Evolutionary conservation across 2,329 filamentous ascomycete genomes (phyloP).

Genomic region (Ophiocordyceps polyrhachis-furcata): DNA sequence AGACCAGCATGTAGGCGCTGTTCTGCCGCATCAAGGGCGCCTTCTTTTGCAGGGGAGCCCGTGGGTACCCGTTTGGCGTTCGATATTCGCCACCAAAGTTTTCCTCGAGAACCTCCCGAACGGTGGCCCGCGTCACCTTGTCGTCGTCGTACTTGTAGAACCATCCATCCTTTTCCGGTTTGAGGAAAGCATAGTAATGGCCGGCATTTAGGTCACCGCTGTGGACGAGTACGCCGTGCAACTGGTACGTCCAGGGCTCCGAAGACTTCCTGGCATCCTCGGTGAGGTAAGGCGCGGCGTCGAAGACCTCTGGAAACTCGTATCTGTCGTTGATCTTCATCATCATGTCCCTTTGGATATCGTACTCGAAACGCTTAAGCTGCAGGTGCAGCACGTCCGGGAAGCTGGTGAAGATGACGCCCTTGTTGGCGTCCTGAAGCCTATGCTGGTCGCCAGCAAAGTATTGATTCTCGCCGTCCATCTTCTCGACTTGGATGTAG

Average conservation of each 20-base stretch:
- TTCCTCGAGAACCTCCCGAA: slow-evolving; percentile 82
- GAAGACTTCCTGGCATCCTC: slow-evolving; percentile 75
- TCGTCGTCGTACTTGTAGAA: slow-evolving; percentile 98
- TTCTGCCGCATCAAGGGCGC: slow-evolving; percentile 43
- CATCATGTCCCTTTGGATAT: slow-evolving; percentile 89
- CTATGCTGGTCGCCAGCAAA: slow-evolving; percentile 79
- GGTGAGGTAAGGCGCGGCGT: slow-evolving; percentile 73
- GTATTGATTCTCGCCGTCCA: slow-evolving; percentile 98
- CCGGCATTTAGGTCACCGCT: slow-evolving; percentile 93
- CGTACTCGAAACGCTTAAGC: slow-evolving; percentile 94
- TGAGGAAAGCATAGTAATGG: slow-evolving; percentile 95
- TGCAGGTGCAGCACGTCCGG: slow-evolving; percentile 88
- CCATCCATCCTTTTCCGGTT: slow-evolving; percentile 78
- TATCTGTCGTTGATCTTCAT: slow-evolving; percentile 96
- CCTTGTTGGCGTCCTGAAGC: slow-evolving; percentile 91
- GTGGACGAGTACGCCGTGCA: slow-evolving; percentile 91
- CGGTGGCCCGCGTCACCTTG: slow-evolving; percentile 83
- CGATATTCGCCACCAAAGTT: slow-evolving; percentile 86
- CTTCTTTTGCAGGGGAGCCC: slow-evolving; percentile 33
- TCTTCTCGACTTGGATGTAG: slow-evolving; percentile 89
- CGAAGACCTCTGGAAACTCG: slow-evolving; percentile 70
- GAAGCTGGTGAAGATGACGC: slow-evolving; percentile 91
- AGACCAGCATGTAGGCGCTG: slow-evolving; percentile 98
- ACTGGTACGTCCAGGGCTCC: slow-evolving; percentile 76
- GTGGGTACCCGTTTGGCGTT: slow-evolving; percentile 25